phyloP scores from a whole-genome alignment of 441 rosid genomes.

The Gossypium gossypioides region DNA sequence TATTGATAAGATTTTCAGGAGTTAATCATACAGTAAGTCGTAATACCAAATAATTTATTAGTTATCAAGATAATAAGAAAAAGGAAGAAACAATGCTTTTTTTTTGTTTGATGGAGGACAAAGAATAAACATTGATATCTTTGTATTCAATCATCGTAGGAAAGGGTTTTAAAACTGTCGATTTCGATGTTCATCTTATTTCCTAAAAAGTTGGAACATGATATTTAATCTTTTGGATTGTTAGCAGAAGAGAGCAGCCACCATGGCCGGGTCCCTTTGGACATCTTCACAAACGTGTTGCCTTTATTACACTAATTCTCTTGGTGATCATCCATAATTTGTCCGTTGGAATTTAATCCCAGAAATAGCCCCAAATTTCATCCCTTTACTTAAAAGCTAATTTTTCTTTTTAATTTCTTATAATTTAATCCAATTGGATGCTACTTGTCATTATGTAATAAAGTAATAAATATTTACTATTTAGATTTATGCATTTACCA shows the following conservation, averaged over 20 bases:
- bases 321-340: neutral
- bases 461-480: neutral
- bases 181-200: slow-evolving; percentile 13
- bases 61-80: neutral
- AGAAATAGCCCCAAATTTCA: neutral
- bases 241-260: neutral
- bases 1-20: neutral
- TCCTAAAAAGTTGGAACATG: slow-evolving; percentile 27
- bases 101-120: neutral
- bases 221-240: slow-evolving; percentile 11
- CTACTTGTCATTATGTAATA: neutral
- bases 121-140: neutral
- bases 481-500: neutral
- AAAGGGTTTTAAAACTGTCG: slow-evolving; percentile 1
- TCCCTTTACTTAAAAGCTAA: too few relatives aligned
- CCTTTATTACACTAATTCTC: neutral
- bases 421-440: too few relatives aligned
- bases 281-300: neutral
- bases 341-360: neutral
- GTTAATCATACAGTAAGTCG: neutral
- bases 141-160: neutral
- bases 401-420: too few relatives aligned
- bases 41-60: neutral
- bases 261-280: slow-evolving; percentile 7
- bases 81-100: neutral